Conservation (phyloP, 1,284 basidiomycete species). For the Ceratobasidium sp. region DNA sequence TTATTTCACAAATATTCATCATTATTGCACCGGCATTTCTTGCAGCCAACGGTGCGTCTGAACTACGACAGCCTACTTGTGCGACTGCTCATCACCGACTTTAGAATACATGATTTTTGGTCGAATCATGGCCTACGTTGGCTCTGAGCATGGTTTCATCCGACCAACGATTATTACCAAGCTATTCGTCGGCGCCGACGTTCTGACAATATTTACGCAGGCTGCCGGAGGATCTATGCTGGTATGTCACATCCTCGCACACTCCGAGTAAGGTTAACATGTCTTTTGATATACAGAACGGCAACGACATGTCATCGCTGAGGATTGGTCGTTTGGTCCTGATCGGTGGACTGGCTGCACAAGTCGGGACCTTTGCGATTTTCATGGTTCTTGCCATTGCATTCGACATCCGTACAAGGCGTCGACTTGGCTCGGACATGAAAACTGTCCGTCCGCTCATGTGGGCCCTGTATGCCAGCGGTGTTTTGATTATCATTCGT, state of each 20-base stretch:
- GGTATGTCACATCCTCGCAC: neutral
- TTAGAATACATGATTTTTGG: slow-evolving; percentile 47
- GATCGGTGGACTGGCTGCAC: slow-evolving; percentile 42
- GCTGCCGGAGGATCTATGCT: slow-evolving; percentile 42
- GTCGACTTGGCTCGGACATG: slow-evolving; percentile 10
- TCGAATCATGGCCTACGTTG: slow-evolving; percentile 46
- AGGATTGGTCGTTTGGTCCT: slow-evolving; percentile 44
- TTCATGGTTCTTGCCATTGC: slow-evolving; percentile 46
- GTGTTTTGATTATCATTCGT: slow-evolving; percentile 42
- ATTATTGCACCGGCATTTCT: slow-evolving; percentile 47
- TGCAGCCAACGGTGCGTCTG: slow-evolving; percentile 41
- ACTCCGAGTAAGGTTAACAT: neutral
- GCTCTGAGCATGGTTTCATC: slow-evolving; percentile 39
- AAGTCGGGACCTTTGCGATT: slow-evolving; percentile 46
- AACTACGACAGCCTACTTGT: neutral
- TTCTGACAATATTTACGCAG: slow-evolving; percentile 43
- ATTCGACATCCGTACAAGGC: slow-evolving; percentile 44
- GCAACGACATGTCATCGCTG: slow-evolving; percentile 21
- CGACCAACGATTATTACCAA: slow-evolving; percentile 45
- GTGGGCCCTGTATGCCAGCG: slow-evolving; percentile 40
- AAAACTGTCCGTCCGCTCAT: slow-evolving; percentile 31
- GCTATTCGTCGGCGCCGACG: slow-evolving; percentile 42
- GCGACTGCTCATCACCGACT: neutral
- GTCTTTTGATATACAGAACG: slow-evolving; percentile 3
- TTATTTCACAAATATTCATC: slow-evolving; percentile 26